A percentile compares a stretch with the other conserved stretches of the same genome.
Evolutionary conservation across 495 filamentous ascomycete genomes (phyloP).

Genomic region (Penicillium subrubescens): DNA sequence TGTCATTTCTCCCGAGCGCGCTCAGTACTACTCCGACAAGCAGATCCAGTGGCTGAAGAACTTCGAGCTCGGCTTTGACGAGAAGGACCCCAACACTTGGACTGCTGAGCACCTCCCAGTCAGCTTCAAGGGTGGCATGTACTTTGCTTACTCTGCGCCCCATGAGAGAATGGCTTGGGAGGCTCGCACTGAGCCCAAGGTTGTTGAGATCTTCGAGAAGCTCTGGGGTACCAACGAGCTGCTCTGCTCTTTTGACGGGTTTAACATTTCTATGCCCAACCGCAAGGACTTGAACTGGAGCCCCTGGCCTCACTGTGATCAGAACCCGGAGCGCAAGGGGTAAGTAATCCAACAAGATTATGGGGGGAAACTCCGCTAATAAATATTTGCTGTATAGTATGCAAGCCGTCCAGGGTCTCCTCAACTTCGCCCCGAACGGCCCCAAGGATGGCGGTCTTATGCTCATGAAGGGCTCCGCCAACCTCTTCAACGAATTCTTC

Average conservation of each 20-base stretch:
- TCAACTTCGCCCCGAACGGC: conserved; percentile 43
- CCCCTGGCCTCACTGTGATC: conserved; percentile 46
- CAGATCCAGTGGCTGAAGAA: conserved; percentile 42
- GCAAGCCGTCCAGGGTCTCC: conserved; percentile 40
- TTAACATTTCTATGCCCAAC: conserved; percentile 38
- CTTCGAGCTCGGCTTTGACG: conserved; percentile 32
- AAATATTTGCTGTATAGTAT: conserved; percentile 17
- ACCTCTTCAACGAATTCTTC: conserved; percentile 42
- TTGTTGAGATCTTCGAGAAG: conserved; percentile 41
- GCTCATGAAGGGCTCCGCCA: conserved; percentile 43
- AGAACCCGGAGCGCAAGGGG: conserved; percentile 40
- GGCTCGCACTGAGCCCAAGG: conserved; percentile 41
- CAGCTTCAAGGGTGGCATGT: conserved; percentile 43
- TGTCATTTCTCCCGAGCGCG: conserved; percentile 21
- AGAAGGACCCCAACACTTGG: conserved; percentile 37
- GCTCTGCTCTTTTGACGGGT: conserved; percentile 40
- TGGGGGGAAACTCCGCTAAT: background rate
- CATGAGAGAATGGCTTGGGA: conserved; percentile 40
- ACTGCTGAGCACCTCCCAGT: conserved; percentile 40
- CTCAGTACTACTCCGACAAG: conserved; percentile 37
- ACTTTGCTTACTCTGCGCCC: conserved; percentile 27
- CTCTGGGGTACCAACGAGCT: conserved; percentile 46
- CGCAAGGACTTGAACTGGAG: conserved; percentile 33
- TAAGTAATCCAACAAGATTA: background rate
- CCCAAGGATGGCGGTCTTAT: conserved; percentile 45